Percentiles rank a stretch among this genome's conserved stretches.
Conservation (phyloP, 2,329 filamentous ascomycete species). For the Rosellinia necatrix region DNA sequence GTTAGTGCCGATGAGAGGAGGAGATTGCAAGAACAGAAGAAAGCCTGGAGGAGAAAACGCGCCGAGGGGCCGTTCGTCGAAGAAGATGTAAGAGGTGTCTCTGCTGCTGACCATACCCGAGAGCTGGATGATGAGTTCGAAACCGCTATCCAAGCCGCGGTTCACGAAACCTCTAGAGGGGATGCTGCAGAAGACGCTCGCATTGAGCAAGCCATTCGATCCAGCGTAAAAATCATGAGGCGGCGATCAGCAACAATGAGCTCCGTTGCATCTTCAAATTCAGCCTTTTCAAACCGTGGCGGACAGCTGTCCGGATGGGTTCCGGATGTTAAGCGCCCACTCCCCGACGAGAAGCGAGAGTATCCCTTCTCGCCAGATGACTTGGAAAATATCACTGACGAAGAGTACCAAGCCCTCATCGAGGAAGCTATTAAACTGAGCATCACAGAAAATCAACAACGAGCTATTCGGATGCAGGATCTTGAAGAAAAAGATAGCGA, state of each 20-base stretch:
- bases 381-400: conserved; percentile 54
- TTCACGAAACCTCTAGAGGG: conserved; percentile 71
- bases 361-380: conserved; percentile 39
- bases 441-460: conserved; percentile 41
- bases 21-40: conserved; percentile 54
- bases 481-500: conserved; percentile 27
- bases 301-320: conserved; percentile 23
- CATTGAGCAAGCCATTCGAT: conserved; percentile 74
- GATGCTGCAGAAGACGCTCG: conserved; percentile 70
- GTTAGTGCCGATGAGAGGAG: conserved; percentile 57
- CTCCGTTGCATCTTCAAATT: conserved; percentile 27
- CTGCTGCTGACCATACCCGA: conserved; percentile 15
- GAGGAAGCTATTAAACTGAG: conserved; percentile 62
- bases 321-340: conserved; percentile 32
- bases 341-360: conserved; percentile 17
- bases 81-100: conserved; percentile 29
- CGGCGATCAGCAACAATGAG: conserved; percentile 32
- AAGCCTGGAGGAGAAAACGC: conserved; percentile 46
- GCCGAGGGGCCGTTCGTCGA: conserved; percentile 32
- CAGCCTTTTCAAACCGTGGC: conserved; percentile 19
- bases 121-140: conserved; percentile 67
- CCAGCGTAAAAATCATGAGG: conserved; percentile 66
- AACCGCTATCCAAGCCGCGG: conserved; percentile 70
- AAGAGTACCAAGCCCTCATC: conserved; percentile 61
- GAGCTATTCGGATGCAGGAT: conserved; percentile 31